Evolutionary conservation across 192 early-diverging fungal species (phyloP).

Genomic region (Coemansia sp.): DNA sequence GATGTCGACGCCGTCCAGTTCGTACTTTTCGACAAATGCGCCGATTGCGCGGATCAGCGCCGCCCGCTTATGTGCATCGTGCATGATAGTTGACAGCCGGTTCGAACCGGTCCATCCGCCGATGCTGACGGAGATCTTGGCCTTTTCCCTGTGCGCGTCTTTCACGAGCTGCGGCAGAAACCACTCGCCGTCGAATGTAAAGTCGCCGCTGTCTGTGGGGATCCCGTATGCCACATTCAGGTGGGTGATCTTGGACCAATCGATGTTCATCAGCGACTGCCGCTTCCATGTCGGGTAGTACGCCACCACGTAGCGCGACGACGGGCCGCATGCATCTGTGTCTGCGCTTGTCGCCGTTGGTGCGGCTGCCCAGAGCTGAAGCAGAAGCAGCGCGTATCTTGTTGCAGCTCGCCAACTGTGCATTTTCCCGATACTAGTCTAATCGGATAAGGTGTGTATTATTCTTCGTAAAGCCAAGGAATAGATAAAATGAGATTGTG

Average conservation of each 20-base stretch:
- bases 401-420: background rate
- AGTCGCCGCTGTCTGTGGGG: constrained; percentile 44
- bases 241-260: constrained; percentile 45
- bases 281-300: constrained; percentile 53
- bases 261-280: constrained; percentile 50
- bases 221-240: constrained; percentile 55
- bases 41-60: constrained; percentile 61
- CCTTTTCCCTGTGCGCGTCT: constrained; percentile 45
- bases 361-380: too few relatives aligned
- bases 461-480: too few relatives aligned
- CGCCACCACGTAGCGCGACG: constrained; percentile 48
- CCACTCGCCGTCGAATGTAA: constrained; percentile 57
- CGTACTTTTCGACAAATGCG: constrained; percentile 56
- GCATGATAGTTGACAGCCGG: constrained; percentile 59
- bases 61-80: constrained; percentile 53
- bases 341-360: too few relatives aligned
- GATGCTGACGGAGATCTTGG: constrained; percentile 62
- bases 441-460: too few relatives aligned
- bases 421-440: too few relatives aligned
- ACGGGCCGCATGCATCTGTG: constrained; percentile 25
- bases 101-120: constrained; percentile 80
- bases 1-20: constrained; percentile 64
- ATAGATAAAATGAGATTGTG: too few relatives aligned
- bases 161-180: constrained; percentile 55
- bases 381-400: background rate